A percentile compares a stretch with the other conserved stretches of the same genome.
Conservation (phyloP, 257 asterid species). For the Solanum dulcamara region DNA sequence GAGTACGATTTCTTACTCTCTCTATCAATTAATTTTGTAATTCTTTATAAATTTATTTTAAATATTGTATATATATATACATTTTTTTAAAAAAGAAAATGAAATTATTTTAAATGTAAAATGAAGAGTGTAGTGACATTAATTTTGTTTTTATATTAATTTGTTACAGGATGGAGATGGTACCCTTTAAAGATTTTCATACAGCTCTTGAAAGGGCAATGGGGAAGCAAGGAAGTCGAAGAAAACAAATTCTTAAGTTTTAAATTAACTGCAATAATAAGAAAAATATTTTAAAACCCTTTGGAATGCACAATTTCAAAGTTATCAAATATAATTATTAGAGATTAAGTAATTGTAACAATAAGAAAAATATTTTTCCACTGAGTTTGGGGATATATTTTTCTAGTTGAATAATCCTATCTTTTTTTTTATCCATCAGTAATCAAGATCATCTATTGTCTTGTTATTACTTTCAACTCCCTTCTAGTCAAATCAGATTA, state of each 20-base stretch:
- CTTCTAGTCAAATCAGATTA: not conserved
- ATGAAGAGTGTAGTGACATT: too few species aligned
- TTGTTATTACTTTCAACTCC: not conserved
- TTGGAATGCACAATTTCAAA: too few species aligned
- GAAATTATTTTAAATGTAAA: too few species aligned
- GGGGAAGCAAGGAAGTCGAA: conserved; percentile 79
- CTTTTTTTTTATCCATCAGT: too few species aligned
- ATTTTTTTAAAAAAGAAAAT: too few species aligned
- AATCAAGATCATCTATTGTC: not conserved
- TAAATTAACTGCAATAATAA: too few species aligned
- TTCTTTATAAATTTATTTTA: too few species aligned
- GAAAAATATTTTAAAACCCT: too few species aligned
- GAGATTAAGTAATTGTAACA: not conserved
- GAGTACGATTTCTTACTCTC: conserved; percentile 37
- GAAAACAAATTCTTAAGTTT: conserved; percentile 71
- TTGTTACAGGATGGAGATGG: conserved; percentile 67
- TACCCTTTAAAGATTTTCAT: conserved; percentile 48
- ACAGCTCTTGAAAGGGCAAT: conserved; percentile 65
- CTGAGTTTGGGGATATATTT: not conserved
- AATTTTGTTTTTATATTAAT: not conserved
- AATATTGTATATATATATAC: too few species aligned
- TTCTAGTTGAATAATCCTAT: not conserved
- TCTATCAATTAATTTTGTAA: too few species aligned
- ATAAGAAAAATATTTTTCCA: not conserved
- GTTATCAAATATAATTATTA: not conserved